These are phyloP conservation scores for Adansonia gregorii DNA, from an alignment of 441 rosid species.

Conservation along the genomic window DNA sequence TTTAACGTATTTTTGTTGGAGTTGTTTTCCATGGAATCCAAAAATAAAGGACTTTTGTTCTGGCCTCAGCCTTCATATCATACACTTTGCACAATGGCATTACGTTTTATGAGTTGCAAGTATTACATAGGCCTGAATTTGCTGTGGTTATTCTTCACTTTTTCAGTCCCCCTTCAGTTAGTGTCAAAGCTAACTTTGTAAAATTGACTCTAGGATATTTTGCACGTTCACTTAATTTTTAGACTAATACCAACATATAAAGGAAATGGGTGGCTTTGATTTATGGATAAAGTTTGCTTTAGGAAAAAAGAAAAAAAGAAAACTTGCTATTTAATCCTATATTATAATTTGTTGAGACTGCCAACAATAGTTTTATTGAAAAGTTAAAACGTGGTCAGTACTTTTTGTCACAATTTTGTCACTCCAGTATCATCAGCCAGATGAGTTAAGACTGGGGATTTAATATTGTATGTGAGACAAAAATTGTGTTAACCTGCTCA, in stretches of 20 bases:
- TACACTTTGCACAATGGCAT: background rate
- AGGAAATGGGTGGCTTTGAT: background rate
- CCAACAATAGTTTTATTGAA: background rate
- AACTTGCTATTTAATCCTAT: background rate
- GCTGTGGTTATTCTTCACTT: background rate
- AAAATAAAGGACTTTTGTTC: background rate
- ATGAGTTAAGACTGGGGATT: constrained; percentile 1
- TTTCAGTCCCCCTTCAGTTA: background rate
- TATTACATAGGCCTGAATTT: background rate
- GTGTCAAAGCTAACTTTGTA: background rate
- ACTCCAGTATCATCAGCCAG: background rate
- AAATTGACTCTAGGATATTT: background rate
- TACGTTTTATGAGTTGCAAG: constrained; percentile 12
- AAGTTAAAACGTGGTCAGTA: background rate
- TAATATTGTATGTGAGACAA: background rate
- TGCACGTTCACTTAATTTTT: background rate
- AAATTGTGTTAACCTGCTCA: background rate
- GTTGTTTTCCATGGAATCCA: background rate
- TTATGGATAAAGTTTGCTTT: background rate
- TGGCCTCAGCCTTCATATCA: background rate
- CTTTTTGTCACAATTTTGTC: background rate
- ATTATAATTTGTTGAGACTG: background rate
- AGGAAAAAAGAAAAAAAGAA: background rate
- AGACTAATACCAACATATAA: background rate
- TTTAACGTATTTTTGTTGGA: background rate